Conservation (phyloP, 108 stramenopile genomes). For the Aurantiochytrium sp. region DNA sequence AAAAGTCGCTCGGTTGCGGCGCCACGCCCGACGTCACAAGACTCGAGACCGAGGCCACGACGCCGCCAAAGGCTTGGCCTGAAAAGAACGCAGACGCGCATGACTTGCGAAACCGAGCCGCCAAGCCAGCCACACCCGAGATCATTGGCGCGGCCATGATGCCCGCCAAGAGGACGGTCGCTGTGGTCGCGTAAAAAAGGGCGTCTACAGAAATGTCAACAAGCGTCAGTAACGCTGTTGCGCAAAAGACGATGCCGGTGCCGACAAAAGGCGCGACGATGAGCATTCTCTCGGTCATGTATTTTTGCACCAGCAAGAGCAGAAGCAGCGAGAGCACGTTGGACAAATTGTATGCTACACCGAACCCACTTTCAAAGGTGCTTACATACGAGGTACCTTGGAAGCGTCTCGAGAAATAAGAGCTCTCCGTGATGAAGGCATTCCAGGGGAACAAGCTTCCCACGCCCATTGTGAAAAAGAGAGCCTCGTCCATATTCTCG, state of each 20-base stretch:
- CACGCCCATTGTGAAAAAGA: conserved; percentile 30
- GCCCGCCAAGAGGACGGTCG: background rate
- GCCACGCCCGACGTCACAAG: background rate
- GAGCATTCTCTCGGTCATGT: background rate
- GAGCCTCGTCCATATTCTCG: background rate
- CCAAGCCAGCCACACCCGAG: conserved; percentile 8
- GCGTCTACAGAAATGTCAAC: background rate
- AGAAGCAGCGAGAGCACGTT: conserved; percentile 8
- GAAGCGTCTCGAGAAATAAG: background rate
- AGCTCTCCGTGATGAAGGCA: conserved; percentile 28
- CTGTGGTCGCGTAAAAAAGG: conserved; percentile 5
- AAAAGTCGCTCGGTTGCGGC: background rate
- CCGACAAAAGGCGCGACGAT: conserved; percentile 1
- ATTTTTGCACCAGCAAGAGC: background rate
- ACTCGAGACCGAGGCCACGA: conserved; percentile 8
- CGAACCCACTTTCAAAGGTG: conserved; percentile 21
- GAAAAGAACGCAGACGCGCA: background rate
- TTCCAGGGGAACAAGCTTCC: conserved; percentile 32
- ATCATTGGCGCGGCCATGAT: conserved; percentile 16
- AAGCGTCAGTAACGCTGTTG: background rate
- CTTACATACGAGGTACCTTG: background rate
- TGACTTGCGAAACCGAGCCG: background rate
- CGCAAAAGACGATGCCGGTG: background rate
- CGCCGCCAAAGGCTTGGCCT: conserved; percentile 27
- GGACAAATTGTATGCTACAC: background rate